A percentile compares a stretch with the other conserved stretches of the same genome.
These are phyloP conservation scores for Sutorius australiensis DNA, from an alignment of 768 basidiomycete species.

Conservation along the genomic window DNA sequence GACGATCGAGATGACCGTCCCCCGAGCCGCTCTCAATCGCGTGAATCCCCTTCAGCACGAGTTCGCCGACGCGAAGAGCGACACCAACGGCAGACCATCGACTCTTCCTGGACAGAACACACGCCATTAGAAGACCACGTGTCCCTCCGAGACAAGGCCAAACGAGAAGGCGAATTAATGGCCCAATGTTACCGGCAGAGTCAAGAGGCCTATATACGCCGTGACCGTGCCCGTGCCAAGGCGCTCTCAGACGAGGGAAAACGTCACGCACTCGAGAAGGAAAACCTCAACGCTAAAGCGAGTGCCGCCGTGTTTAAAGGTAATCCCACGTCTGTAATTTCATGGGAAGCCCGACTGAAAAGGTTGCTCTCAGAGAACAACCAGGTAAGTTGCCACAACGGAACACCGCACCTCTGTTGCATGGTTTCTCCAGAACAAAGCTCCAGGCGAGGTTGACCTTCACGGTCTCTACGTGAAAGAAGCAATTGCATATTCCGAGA, in stretches of 20 bases:
- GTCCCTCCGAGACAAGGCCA: slow-evolving; percentile 68
- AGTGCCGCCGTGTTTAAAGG: slow-evolving; percentile 75
- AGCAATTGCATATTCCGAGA: slow-evolving; percentile 70
- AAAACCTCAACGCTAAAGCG: slow-evolving; percentile 72
- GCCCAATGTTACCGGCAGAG: slow-evolving; percentile 59
- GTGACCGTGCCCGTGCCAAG: slow-evolving; percentile 77
- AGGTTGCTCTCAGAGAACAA: slow-evolving; percentile 60
- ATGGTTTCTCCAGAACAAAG: slow-evolving; percentile 45
- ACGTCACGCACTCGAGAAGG: slow-evolving; percentile 70
- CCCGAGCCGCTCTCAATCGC: not conserved
- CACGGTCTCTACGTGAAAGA: slow-evolving; percentile 94
- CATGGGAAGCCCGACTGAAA: not conserved
- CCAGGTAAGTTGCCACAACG: slow-evolving; percentile 37
- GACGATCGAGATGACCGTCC: slow-evolving; percentile 5
- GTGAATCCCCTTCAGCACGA: not conserved
- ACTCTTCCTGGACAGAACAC: not conserved
- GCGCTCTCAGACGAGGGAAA: slow-evolving; percentile 77
- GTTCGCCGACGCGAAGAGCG: slow-evolving; percentile 8
- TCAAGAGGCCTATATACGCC: slow-evolving; percentile 65
- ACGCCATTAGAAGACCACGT: slow-evolving; percentile 40
- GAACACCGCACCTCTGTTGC: not conserved
- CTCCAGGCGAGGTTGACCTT: slow-evolving; percentile 74
- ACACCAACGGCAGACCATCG: slow-evolving; percentile 1
- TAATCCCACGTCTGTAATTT: slow-evolving; percentile 32
- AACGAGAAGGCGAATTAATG: slow-evolving; percentile 76